Percentiles rank a stretch among this genome's conserved stretches.
Conservation (phyloP, 2,329 filamentous ascomycete genomes). For the Paecilomyces variotii region DNA sequence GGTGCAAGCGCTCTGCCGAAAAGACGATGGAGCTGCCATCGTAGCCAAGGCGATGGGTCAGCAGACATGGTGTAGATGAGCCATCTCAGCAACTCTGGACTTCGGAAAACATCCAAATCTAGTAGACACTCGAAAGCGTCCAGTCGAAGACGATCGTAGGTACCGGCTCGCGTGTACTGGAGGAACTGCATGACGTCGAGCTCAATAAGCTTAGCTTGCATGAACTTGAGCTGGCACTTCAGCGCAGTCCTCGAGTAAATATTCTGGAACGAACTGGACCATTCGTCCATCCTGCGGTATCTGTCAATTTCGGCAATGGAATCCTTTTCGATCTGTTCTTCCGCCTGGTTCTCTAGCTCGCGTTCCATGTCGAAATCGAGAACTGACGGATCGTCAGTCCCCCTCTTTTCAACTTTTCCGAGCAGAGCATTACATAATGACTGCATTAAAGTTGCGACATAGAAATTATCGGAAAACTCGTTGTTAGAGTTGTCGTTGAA, state of each 20-base stretch:
- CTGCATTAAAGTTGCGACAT: constrained; percentile 71
- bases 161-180: constrained; percentile 53
- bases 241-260: constrained; percentile 55
- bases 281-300: constrained; percentile 58
- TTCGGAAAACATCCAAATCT: constrained; percentile 46
- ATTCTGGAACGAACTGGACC: constrained; percentile 59
- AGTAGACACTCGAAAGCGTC: constrained; percentile 52
- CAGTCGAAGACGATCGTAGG: constrained; percentile 52
- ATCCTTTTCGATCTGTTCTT: constrained; percentile 49
- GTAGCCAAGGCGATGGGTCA: constrained; percentile 52
- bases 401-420: constrained; percentile 29
- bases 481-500: constrained; percentile 96
- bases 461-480: constrained; percentile 77
- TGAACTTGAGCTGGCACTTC: constrained; percentile 50
- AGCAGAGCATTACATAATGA: constrained; percentile 51
- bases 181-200: constrained; percentile 50
- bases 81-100: constrained; percentile 46
- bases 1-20: constrained; percentile 51
- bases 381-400: constrained; percentile 22
- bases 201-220: constrained; percentile 45
- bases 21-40: constrained; percentile 43
- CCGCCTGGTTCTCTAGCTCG: constrained; percentile 42
- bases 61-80: constrained; percentile 49
- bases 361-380: constrained; percentile 39
- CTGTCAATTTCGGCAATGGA: constrained; percentile 56